Evolutionary conservation across 768 basidiomycete species (phyloP).

Genomic region (Candolleomyces eurysporus): DNA sequence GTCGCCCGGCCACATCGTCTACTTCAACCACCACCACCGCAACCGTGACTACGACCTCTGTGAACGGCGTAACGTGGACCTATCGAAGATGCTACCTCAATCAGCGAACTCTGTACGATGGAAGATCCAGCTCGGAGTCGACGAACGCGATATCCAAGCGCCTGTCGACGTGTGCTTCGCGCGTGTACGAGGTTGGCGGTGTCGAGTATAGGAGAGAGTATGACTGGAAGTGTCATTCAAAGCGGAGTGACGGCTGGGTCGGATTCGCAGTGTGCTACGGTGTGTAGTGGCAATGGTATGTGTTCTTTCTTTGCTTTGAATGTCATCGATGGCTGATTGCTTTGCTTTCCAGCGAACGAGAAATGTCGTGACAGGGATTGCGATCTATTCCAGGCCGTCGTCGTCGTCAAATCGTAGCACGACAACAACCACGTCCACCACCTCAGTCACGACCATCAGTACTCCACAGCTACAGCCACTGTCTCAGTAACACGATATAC

Average conservation of each 20-base stretch:
- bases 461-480: conserved; percentile 3
- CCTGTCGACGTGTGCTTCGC: conserved; percentile 21
- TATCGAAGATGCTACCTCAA: conserved; percentile 16
- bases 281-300: conserved; percentile 30
- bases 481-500: background rate
- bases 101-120: background rate
- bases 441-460: too few relatives aligned
- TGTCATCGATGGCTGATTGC: too few relatives aligned
- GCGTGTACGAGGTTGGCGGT: conserved; percentile 27
- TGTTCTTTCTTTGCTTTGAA: background rate
- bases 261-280: conserved; percentile 26
- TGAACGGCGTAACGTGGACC: conserved; percentile 17
- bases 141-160: conserved; percentile 28
- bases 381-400: conserved; percentile 16
- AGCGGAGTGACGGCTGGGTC: conserved; percentile 17
- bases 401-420: too few relatives aligned
- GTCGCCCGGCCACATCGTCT: conserved; percentile 21
- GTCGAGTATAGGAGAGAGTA: conserved; percentile 31
- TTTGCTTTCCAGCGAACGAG: too few relatives aligned
- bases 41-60: conserved; percentile 6
- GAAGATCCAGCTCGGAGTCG: conserved; percentile 4
- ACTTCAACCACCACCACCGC: background rate
- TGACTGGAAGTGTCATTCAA: conserved; percentile 22
- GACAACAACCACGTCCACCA: too few relatives aligned
- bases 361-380: conserved; percentile 27